Evolutionary conservation across 495 filamentous ascomycete species (phyloP).

Genomic region (Elaphomyces granulatus): DNA sequence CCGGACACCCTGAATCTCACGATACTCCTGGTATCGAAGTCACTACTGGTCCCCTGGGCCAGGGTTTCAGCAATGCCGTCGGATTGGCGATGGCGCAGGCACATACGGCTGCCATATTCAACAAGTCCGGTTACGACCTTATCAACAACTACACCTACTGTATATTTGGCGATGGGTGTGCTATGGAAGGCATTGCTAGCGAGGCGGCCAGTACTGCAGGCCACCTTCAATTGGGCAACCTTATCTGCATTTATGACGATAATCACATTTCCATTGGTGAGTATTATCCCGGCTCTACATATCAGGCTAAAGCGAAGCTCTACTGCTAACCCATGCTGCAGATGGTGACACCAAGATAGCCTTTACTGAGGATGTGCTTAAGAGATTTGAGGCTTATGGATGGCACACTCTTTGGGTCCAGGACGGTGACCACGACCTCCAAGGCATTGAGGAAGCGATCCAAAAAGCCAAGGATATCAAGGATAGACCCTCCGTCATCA

Average conservation of each 20-base stretch:
- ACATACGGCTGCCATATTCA: constrained; percentile 80
- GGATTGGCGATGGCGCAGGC: constrained; percentile 94
- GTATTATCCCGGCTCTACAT: constrained; percentile 3
- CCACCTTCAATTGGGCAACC: constrained; percentile 93
- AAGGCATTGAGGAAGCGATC: constrained; percentile 79
- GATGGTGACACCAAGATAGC: constrained; percentile 90
- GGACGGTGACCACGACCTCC: constrained; percentile 83
- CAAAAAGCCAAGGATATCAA: constrained; percentile 70
- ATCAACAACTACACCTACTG: constrained; percentile 92
- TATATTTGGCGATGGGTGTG: constrained; percentile 97
- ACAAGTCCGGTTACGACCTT: constrained; percentile 88
- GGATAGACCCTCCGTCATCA: constrained; percentile 94
- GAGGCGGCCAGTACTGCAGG: constrained; percentile 89
- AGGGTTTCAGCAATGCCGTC: constrained; percentile 90
- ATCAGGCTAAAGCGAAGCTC: constrained; percentile 13
- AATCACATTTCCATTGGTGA: constrained; percentile 90
- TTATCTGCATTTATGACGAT: constrained; percentile 95
- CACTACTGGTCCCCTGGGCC: constrained; percentile 90
- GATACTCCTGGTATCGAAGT: constrained; percentile 96
- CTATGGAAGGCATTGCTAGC: constrained; percentile 93
- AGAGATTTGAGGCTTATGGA: constrained; percentile 94
- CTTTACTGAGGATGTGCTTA: constrained; percentile 94
- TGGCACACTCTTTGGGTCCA: constrained; percentile 84
- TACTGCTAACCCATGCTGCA: constrained; percentile 10
- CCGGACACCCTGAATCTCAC: constrained; percentile 91